A percentile compares a stretch with the other conserved stretches of the same genome.
phyloP scores from a whole-genome alignment of 2,329 filamentous ascomycete species.

The Fusarium sp. region DNA sequence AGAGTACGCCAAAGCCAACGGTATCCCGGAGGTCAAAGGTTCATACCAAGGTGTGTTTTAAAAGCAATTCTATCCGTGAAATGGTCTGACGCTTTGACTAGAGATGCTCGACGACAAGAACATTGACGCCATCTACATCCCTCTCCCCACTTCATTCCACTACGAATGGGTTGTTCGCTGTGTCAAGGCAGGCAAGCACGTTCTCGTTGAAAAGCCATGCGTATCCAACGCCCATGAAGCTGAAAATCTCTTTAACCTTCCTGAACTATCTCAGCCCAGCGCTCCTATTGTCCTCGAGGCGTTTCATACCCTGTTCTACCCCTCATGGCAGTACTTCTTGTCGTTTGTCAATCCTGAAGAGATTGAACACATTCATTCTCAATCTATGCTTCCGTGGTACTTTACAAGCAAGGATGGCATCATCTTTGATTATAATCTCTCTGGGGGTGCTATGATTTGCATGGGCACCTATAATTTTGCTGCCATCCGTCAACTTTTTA shows the following conservation, averaged over 20 bases:
- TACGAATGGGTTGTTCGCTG: slow-evolving; percentile 61
- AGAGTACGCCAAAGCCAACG: slow-evolving; percentile 4
- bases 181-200: slow-evolving; percentile 61
- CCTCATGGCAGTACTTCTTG: slow-evolving; percentile 1
- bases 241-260: neutral
- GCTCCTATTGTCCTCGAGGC: slow-evolving; percentile 5
- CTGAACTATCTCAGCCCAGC: neutral
- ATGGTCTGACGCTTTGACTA: neutral
- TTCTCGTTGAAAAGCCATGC: slow-evolving; percentile 19
- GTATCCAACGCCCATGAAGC: neutral
- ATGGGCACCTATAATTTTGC: neutral
- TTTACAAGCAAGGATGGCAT: slow-evolving; percentile 1
- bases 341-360: neutral
- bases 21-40: slow-evolving; percentile 6
- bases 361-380: neutral
- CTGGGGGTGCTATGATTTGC: neutral
- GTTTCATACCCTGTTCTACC: slow-evolving; percentile 1
- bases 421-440: neutral
- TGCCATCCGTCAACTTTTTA: neutral
- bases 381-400: neutral
- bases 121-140: slow-evolving; percentile 63
- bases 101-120: slow-evolving; percentile 54
- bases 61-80: too few species aligned
- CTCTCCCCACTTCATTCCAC: slow-evolving; percentile 58
- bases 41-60: slow-evolving; percentile 4